A percentile compares a stretch with the other conserved stretches of the same genome.
These are phyloP conservation scores for Fusarium redolens DNA, from an alignment of 2,329 filamentous ascomycete genomes.

Conservation along the genomic window DNA sequence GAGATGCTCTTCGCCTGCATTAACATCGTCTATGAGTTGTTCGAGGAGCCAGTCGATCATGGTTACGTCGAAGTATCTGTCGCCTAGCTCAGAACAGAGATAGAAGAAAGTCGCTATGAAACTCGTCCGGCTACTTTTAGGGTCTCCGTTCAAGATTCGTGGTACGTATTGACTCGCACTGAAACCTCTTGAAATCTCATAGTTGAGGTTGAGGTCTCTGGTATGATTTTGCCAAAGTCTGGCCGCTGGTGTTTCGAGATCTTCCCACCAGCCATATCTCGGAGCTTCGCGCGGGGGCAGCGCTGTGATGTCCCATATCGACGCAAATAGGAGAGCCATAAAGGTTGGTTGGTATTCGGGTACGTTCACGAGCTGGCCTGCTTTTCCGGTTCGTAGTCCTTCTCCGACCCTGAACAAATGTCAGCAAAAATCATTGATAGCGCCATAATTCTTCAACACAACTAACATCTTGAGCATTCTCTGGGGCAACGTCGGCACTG, in stretches of 20 bases:
- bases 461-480: conserved; percentile 52
- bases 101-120: conserved; percentile 62
- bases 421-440: conserved; percentile 17
- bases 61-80: conserved; percentile 55
- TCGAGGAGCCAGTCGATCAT: conserved; percentile 59
- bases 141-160: conserved; percentile 50
- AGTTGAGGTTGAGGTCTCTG: conserved; percentile 50
- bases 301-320: conserved; percentile 54
- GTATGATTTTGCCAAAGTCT: conserved; percentile 53
- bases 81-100: conserved; percentile 58
- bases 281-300: conserved; percentile 51
- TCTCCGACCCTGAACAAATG: conserved; percentile 53
- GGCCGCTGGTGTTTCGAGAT: conserved; percentile 50
- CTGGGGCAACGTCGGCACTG: conserved; percentile 52
- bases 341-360: conserved; percentile 58
- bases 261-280: conserved; percentile 53
- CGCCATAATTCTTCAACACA: neutral
- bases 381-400: conserved; percentile 53
- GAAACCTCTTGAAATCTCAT: conserved; percentile 52
- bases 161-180: conserved; percentile 49
- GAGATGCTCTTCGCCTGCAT: conserved; percentile 54
- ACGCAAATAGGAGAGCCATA: conserved; percentile 58
- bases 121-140: conserved; percentile 55
- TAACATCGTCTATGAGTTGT: conserved; percentile 58
- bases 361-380: conserved; percentile 54